Evolutionary conservation across 192 early-diverging fungal genomes (phyloP), one percentile per base, ranked within the genome.

Genomic region (Pilobolus umbonatus): DNA sequence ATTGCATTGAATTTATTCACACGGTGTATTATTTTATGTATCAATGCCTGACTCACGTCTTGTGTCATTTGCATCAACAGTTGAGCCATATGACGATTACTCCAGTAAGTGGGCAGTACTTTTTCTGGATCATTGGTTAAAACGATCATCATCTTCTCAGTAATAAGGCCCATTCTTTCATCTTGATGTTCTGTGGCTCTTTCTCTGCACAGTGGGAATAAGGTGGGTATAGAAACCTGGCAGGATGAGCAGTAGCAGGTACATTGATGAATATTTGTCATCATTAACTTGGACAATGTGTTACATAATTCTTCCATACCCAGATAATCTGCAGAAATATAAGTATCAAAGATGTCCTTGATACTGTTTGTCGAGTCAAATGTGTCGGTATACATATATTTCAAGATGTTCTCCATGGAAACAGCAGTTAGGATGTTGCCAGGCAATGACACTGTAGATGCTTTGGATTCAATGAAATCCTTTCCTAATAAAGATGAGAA

Each of bases 401-500:
- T 43, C 12, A 71, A 31, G 10, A 65, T 43, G 9, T 17, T 14
- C 8, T 64, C 40, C 17, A 65, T 5, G 11, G 58, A 22, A 2
- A 30, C 5, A 11, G 62, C 14, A 1, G 12, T 57, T 29, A 65
- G 48, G 1, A 60, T 38, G 12, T 50, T 55, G 3, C 22, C 14
- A 0, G 68, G 61, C 24, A 71, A 36, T 2, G 39, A 49, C 4
- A 65, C 42, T 8, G 50, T 54, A 15, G 51, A 26, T 6, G 62
- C 43, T 1, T 36, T 30, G 15, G 50, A 52, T 28, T 71, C 68
- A 1, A 24, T 22, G 55, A 71, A 71, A 12, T 60, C 30, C 3
- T 36, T 26, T 6, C 47, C 61, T 43, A 71, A 71, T 38, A 71
- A 31, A 17, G 68, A 57, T 26, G 40, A 40, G 21, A 71, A 71